Base-by-base conservation (phyloP, 2,329 filamentous ascomycete species). In the Phyllachora maydis region DNA sequence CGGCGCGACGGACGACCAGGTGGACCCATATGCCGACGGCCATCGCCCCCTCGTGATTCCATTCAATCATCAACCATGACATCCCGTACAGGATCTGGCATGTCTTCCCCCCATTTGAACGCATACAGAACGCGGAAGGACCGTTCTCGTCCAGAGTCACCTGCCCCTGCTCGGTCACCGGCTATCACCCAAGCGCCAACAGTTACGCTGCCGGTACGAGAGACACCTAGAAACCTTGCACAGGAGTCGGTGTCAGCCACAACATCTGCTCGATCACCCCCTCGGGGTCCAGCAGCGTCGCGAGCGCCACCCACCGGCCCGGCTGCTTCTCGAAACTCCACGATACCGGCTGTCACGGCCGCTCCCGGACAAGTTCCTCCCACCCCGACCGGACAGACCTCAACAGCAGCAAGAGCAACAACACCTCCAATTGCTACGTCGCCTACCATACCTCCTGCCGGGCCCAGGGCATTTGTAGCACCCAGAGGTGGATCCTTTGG, bases 201-300 rank as follows among this genome's bases (percentile, higher is more conserved):
- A 21, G 19, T 18, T 21, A 24, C 10, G n/a, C 20, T 28, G n/a
- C 28, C 27, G 17, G 25, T 29, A 9, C 27, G 21, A 15, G 27
- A 24, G 23, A 24, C 11, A 15, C n/a, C n/a, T n/a, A n/a, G n/a
- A 25, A 12, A 30, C 35, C 14, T 19, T 19, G 19, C 11, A 23
- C 24, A 11, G 22, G 13, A 16, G n/a, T 32, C 34, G 21, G 43
- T 35, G 18, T 34, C 34, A 21, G 33, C 27, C 14, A n/a, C 40
- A 28, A 17, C 40, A 34, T 26, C 49, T 39, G 14, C 39, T 9
- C 47, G 47, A 31, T 63, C 61, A 11, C 62, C 62, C 8, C 62
- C 62, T 3, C 54, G 59, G 24, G 62, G 59, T 0, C 62, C 62
- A 14, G 59, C 61, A 8, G 59, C 59, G 9, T 41, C 63, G 11